A percentile compares a stretch with the other conserved stretches of the same genome.
phyloP scores from a whole-genome alignment of 306 rosid genomes.

The Cucurbita ficifolia region DNA sequence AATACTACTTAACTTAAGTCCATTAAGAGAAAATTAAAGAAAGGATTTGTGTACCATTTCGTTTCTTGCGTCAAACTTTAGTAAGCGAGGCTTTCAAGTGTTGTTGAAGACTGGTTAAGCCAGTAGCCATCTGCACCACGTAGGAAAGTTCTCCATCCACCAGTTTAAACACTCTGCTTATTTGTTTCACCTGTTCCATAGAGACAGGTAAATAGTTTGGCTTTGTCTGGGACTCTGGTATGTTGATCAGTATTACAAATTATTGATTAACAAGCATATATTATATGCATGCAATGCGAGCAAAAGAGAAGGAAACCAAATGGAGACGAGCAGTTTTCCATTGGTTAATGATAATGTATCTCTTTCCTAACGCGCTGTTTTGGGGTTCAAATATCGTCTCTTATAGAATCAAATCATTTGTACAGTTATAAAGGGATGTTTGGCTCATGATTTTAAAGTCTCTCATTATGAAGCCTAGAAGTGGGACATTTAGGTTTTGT shows the following conservation, averaged over 20 bases:
- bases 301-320: neutral
- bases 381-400: neutral
- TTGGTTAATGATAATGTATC: neutral
- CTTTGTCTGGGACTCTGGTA: neutral
- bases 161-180: conserved; percentile 33
- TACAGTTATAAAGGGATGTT: neutral
- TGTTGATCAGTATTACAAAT: neutral
- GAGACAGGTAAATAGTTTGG: neutral
- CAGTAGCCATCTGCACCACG: conserved; percentile 70
- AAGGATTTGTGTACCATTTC: neutral
- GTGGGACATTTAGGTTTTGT: neutral
- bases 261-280: neutral
- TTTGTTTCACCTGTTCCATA: conserved; percentile 50
- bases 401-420: neutral
- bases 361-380: neutral
- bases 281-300: too few species aligned
- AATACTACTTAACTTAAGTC: neutral
- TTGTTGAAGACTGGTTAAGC: conserved; percentile 39
- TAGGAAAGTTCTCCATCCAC: conserved; percentile 47
- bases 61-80: conserved; percentile 23
- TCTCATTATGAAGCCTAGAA: neutral
- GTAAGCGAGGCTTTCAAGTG: conserved; percentile 58
- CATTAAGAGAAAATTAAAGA: neutral
- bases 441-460: neutral
- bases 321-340: neutral